These are phyloP conservation scores for Cladosporium sp. DNA, from an alignment of 2,329 filamentous ascomycete genomes.

Conservation along the genomic window DNA sequence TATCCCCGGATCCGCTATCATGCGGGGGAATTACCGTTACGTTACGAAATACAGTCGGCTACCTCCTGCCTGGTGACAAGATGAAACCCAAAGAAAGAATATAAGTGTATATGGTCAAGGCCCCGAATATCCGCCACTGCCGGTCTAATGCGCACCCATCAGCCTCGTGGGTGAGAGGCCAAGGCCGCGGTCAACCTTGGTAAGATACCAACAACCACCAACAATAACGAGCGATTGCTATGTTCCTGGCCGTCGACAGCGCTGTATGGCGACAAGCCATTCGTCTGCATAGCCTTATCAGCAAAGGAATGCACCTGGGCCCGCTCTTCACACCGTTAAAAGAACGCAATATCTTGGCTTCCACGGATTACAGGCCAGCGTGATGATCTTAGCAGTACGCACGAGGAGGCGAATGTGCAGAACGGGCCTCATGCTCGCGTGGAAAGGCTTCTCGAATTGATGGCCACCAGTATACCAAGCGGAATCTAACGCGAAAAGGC, in stretches of 20 bases:
- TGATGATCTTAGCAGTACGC: conserved; percentile 2
- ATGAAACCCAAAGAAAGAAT: conserved; percentile 2
- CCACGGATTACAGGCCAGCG: conserved; percentile 8
- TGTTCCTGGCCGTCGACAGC: conserved; percentile 1
- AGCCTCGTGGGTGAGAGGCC: conserved; percentile 3
- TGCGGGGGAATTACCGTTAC: conserved; percentile 1
- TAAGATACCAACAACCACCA: conserved; percentile 11
- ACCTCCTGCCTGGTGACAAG: not conserved
- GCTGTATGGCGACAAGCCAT: conserved; percentile 7
- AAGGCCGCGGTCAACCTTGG: conserved; percentile 15
- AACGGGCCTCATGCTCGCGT: conserved; percentile 4
- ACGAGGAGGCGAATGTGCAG: conserved; percentile 4
- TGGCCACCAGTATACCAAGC: conserved; percentile 13
- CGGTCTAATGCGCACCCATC: conserved; percentile 11
- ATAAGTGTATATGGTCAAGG: conserved; percentile 3
- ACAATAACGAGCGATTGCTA: not conserved
- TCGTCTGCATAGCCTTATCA: conserved; percentile 17
- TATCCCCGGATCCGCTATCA: conserved; percentile 1
- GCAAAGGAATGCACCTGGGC: conserved; percentile 12
- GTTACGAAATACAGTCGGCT: conserved; percentile 2
- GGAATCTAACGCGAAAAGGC: conserved; percentile 17
- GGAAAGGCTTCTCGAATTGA: conserved; percentile 14
- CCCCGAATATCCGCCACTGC: conserved; percentile 10
- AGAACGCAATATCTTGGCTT: conserved; percentile 13
- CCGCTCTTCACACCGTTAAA: conserved; percentile 7